These are phyloP conservation scores for Globisporangium cystogenes DNA, from an alignment of 352 stramenopile species.

Conservation along the genomic window DNA sequence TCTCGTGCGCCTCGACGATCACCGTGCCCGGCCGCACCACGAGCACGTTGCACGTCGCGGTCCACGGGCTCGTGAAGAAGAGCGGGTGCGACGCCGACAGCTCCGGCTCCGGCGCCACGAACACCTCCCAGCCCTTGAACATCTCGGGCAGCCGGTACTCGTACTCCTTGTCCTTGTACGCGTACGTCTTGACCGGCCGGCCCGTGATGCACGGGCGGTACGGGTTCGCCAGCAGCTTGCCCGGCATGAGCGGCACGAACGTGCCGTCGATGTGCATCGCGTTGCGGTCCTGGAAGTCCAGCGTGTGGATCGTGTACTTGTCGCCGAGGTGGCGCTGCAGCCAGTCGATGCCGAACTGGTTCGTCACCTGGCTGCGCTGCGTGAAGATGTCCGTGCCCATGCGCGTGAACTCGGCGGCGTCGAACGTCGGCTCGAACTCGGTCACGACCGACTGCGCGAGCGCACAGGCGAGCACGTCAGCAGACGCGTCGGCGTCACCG, in stretches of 20 bases:
- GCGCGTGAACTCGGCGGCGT: conserved; percentile 87
- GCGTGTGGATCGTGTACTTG: conserved; percentile 82
- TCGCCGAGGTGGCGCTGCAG: conserved; percentile 81
- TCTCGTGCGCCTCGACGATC: conserved; percentile 84
- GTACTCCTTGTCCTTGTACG: conserved; percentile 86
- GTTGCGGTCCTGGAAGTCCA: conserved; percentile 90
- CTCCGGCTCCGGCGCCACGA: conserved; percentile 80
- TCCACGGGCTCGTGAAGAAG: conserved; percentile 90
- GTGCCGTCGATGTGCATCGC: conserved; percentile 91
- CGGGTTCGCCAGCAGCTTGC: conserved; percentile 84
- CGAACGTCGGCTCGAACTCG: conserved; percentile 87
- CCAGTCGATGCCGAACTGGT: conserved; percentile 90
- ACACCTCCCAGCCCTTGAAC: conserved; percentile 91
- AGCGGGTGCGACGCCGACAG: conserved; percentile 74
- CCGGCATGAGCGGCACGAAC: conserved; percentile 82
- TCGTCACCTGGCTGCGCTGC: conserved; percentile 89
- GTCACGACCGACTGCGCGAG: conserved; percentile 67
- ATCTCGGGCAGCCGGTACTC: conserved; percentile 86
- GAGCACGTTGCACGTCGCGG: conserved; percentile 87
- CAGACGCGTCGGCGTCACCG: no score
- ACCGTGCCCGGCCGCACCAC: conserved; percentile 78
- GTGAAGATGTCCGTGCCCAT: conserved; percentile 90
- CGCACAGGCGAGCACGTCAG: background rate
- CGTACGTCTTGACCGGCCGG: conserved; percentile 79
- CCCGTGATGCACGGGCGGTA: conserved; percentile 86